Evolutionary conservation across 2,329 filamentous ascomycete genomes (phyloP).

Genomic region (Colletotrichum paranaense): DNA sequence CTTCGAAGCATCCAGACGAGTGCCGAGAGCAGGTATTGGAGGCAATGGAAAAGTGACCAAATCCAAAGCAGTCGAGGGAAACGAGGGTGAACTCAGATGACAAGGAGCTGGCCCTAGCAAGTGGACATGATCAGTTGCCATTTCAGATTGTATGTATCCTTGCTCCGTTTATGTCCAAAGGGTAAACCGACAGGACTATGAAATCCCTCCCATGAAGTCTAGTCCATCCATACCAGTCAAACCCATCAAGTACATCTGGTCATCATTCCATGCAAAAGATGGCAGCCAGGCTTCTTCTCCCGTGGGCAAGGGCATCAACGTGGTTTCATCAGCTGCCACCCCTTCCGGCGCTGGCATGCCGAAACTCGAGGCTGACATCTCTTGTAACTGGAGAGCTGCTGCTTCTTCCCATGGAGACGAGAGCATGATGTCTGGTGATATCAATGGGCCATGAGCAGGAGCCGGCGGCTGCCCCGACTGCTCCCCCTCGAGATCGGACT

Average conservation of each 20-base stretch:
- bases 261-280: constrained; percentile 35
- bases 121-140: neutral
- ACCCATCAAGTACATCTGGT: constrained; percentile 41
- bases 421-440: neutral
- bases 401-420: constrained; percentile 15
- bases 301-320: neutral
- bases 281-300: constrained; percentile 13
- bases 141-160: neutral
- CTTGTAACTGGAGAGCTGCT: constrained; percentile 12
- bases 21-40: neutral
- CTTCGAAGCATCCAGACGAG: neutral
- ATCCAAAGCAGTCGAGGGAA: too few relatives aligned
- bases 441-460: neutral
- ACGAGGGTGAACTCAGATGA: neutral
- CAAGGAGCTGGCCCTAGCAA: too few relatives aligned
- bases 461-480: neutral
- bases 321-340: neutral
- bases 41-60: neutral
- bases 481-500: neutral
- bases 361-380: neutral
- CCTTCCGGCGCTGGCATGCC: neutral
- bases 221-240: constrained; percentile 40
- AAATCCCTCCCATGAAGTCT: constrained; percentile 37
- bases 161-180: neutral
- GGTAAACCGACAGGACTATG: neutral